Percentiles rank a stretch among this genome's conserved stretches.
phyloP scores from a whole-genome alignment of 345 rosid genomes.

The Adansonia digitata region DNA sequence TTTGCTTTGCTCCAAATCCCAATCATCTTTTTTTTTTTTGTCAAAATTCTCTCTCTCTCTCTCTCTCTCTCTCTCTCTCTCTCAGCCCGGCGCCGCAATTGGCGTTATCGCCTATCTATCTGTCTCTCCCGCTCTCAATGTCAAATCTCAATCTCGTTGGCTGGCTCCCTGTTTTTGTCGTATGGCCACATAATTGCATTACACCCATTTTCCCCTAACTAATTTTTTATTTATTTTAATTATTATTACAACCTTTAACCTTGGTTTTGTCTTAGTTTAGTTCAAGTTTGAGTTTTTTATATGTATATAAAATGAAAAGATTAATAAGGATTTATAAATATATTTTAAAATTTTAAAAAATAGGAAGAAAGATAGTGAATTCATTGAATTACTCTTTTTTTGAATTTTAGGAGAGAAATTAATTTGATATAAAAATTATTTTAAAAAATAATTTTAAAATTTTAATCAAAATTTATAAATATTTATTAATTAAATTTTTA shows the following conservation, averaged over 20 bases:
- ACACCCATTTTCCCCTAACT: not conserved
- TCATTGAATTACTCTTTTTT: too few relatives aligned
- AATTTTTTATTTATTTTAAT: not conserved
- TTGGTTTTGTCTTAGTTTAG: not conserved
- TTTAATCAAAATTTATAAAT: too few relatives aligned
- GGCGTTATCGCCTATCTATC: slow-evolving; percentile 10
- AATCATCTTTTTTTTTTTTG: not conserved
- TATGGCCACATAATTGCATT: not conserved
- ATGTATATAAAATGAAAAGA: too few relatives aligned
- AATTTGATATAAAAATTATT: too few relatives aligned
- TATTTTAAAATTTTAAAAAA: too few relatives aligned
- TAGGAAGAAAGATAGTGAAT: too few relatives aligned
- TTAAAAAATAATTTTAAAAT: too few relatives aligned
- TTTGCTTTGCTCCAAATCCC: not conserved
- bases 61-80: not conserved
- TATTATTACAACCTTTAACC: not conserved
- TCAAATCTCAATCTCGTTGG: too few relatives aligned
- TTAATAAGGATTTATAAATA: too few relatives aligned
- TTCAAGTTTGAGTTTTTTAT: too few relatives aligned
- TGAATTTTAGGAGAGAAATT: too few relatives aligned
- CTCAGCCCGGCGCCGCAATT: slow-evolving; percentile 33
- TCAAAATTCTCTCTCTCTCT: not conserved
- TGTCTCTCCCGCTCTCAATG: not conserved
- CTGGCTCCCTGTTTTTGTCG: slow-evolving; percentile 11
- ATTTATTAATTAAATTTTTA: too few relatives aligned